phyloP scores from a whole-genome alignment of 768 basidiomycete genomes.

The Mycena crocata region DNA sequence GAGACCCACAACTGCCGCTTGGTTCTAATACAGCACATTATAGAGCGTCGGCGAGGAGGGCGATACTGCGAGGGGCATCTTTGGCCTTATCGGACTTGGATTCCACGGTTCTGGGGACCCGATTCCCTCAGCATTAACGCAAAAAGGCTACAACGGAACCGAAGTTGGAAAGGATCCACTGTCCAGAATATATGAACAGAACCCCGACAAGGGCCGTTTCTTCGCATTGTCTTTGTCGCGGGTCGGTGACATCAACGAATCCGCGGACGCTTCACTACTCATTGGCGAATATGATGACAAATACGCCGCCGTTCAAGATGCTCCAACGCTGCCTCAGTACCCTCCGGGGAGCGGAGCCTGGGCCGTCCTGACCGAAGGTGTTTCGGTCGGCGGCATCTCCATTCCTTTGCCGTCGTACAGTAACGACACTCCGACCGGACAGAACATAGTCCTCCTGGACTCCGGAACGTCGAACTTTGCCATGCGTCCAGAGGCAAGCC shows the following conservation, averaged over 20 bases:
- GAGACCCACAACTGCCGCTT: not conserved
- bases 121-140: slow-evolving; percentile 21
- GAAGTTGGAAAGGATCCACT: slow-evolving; percentile 44
- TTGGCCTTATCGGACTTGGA: slow-evolving; percentile 50
- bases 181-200: slow-evolving; percentile 52
- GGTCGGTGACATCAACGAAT: slow-evolving; percentile 52
- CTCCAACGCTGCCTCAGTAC: slow-evolving; percentile 47
- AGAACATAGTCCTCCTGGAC: slow-evolving; percentile 53
- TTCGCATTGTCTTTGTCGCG: slow-evolving; percentile 57
- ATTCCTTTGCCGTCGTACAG: slow-evolving; percentile 45
- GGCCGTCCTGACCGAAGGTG: slow-evolving; percentile 54
- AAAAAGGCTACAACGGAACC: slow-evolving; percentile 22
- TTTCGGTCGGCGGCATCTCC: slow-evolving; percentile 46
- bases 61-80: slow-evolving; percentile 35
- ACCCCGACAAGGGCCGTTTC: slow-evolving; percentile 49
- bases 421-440: slow-evolving; percentile 42
- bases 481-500: slow-evolving; percentile 38
- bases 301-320: slow-evolving; percentile 43
- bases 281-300: slow-evolving; percentile 56
- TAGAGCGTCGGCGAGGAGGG: slow-evolving; percentile 25
- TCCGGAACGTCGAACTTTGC: slow-evolving; percentile 56
- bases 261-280: slow-evolving; percentile 52
- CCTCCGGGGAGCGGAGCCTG: slow-evolving; percentile 51
- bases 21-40: not conserved
- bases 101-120: slow-evolving; percentile 43